Percentiles rank a stretch among this genome's conserved stretches.
Conservation (phyloP, 345 rosid genomes). For the Dipteronia dyeriana region DNA sequence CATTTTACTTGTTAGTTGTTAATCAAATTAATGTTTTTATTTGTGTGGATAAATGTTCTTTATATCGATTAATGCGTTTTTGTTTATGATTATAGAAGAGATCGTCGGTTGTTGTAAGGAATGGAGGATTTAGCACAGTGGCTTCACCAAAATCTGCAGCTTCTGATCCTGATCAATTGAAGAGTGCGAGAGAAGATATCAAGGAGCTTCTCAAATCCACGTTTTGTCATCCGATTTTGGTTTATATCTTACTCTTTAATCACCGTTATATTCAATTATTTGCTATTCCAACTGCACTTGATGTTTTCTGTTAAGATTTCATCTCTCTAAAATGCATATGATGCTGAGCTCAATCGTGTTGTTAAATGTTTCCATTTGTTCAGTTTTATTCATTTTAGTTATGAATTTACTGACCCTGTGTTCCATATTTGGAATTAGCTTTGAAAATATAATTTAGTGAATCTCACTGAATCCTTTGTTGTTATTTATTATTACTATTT, state of each 20-base stretch:
- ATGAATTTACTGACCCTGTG: background rate
- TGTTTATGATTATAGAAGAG: conserved; percentile 37
- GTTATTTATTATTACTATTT: background rate
- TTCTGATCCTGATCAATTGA: conserved; percentile 77
- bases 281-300: background rate
- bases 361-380: background rate
- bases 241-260: conserved; percentile 14
- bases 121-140: conserved; percentile 40
- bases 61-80: background rate
- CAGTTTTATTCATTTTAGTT: too few relatives aligned
- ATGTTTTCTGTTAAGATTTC: too few relatives aligned
- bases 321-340: too few relatives aligned
- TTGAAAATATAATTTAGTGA: background rate
- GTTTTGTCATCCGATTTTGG: conserved; percentile 88
- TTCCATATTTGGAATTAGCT: background rate
- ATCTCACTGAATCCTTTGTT: background rate
- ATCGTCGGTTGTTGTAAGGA: conserved; percentile 33
- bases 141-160: conserved; percentile 59
- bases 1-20: conserved; percentile 12
- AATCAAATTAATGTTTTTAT: too few relatives aligned
- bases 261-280: too few relatives aligned
- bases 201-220: conserved; percentile 72
- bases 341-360: background rate
- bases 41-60: too few relatives aligned
- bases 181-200: conserved; percentile 86